A percentile compares a stretch with the other conserved stretches of the same genome.
Conservation (phyloP, 1,284 basidiomycete genomes). For the Singerocomus rubriflavus region DNA sequence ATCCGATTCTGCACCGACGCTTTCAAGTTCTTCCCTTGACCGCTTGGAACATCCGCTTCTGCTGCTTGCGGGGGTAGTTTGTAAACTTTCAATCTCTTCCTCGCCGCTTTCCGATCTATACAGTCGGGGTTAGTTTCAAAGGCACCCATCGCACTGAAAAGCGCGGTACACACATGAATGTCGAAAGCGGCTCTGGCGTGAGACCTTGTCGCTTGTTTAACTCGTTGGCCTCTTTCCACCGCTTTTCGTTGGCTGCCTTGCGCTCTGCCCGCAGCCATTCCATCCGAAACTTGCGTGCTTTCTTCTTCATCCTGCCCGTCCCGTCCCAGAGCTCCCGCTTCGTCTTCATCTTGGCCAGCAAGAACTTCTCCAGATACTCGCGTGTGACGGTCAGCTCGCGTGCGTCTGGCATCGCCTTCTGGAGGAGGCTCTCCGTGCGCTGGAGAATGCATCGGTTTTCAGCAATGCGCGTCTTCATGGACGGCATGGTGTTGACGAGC, state of each 20-base stretch:
- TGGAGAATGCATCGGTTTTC: conserved; percentile 22
- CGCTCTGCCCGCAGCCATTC: conserved; percentile 33
- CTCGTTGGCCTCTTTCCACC: conserved; percentile 24
- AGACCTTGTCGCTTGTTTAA: conserved; percentile 7
- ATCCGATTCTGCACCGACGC: not conserved
- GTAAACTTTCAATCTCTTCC: conserved; percentile 25
- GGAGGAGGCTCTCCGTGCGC: conserved; percentile 16
- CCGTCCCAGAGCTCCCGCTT: conserved; percentile 32
- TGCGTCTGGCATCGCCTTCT: conserved; percentile 17
- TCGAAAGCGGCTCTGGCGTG: conserved; percentile 18
- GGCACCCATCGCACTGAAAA: too few relatives aligned
- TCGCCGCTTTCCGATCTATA: conserved; percentile 27
- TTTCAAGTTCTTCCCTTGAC: conserved; percentile 3
- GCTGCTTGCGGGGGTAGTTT: conserved; percentile 26
- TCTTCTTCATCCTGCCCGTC: conserved; percentile 33
- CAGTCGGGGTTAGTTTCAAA: not conserved
- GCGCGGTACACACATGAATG: conserved; percentile 19
- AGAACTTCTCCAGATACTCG: conserved; percentile 25
- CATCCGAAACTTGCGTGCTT: conserved; percentile 33
- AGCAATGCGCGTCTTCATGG: conserved; percentile 19
- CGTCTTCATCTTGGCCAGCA: conserved; percentile 29
- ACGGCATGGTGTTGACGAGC: conserved; percentile 23
- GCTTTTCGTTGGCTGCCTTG: conserved; percentile 17
- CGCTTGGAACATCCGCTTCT: conserved; percentile 17
- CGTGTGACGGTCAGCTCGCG: conserved; percentile 25